Base-by-base conservation (phyloP, 108 stramenopile genomes). In the Mayamaea pseudoterrestris region DNA sequence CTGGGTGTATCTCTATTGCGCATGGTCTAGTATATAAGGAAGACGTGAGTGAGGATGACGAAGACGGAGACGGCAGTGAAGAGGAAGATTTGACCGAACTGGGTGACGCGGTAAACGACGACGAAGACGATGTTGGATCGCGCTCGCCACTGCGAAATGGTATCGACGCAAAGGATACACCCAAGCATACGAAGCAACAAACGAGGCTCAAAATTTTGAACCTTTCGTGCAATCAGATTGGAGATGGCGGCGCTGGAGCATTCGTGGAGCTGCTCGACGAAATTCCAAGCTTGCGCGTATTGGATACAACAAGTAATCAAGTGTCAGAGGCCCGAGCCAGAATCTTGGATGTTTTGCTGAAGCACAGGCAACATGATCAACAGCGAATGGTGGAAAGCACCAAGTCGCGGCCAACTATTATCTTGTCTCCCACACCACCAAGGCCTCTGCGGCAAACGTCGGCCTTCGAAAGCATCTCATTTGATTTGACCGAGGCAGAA, bases 31-130 rank as follows among this genome's bases (percentile, higher is more conserved):
- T 41, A 4, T 5, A 41, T 13, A 20, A 41, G 18, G 40, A 41
- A 5, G 40, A 41, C 8, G 5, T 20, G 18, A 20, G 21, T 20
- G 40, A 41, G 16, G 40, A 41, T 20, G 40, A 41, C 12, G 40
- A 41, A 20, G 40, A 41, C 13, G 5, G 4, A 13, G 40, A 41
- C 12, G 40, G 21, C 5, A 9, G 18, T 16, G 40, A 41, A 5
- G 40, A 41, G 13, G 5, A 5, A 20, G 40, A 41, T 13, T 41
- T 4, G 5, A 4, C 16, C 12, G 40, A 41, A 9, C 5, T 4
- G 4, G 40, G 21, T 41, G 40, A 41, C 40, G 40, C 16, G 18
- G 40, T 20, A 5, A 20, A 41, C 40, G 40, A 41, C 40, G 40
- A 41, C 13, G 8, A 41, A 34, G 32, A 5, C 40, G 5, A 20